Conservation (phyloP, 2,329 filamentous ascomycete genomes). For the Colletotrichum navitas region DNA sequence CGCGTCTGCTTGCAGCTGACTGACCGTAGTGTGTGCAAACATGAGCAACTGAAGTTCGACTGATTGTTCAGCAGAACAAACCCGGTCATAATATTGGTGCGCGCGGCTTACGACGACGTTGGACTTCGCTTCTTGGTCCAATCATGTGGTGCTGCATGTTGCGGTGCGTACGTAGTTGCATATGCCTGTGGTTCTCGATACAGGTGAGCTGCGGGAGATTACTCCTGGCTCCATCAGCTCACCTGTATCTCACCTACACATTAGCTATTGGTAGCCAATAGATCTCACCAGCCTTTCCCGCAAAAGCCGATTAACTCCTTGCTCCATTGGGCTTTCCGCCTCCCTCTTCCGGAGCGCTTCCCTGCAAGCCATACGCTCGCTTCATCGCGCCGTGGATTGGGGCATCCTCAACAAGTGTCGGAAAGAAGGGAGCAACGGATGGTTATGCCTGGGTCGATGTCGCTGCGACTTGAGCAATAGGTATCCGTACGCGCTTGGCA, state of each 20-base stretch:
- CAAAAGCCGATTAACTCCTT: conserved; percentile 27
- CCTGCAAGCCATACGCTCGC: conserved; percentile 36
- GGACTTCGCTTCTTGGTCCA: neutral
- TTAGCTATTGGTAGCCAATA: neutral
- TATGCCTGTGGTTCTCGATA: conserved; percentile 1
- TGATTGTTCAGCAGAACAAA: neutral
- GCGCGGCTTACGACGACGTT: conserved; percentile 23
- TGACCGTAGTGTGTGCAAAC: neutral
- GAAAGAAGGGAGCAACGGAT: conserved; percentile 6
- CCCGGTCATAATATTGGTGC: conserved; percentile 11
- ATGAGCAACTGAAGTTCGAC: neutral
- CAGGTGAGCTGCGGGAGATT: conserved; percentile 25
- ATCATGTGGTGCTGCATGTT: conserved; percentile 4
- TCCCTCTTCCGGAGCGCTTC: conserved; percentile 11
- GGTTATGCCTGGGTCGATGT: neutral
- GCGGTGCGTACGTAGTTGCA: neutral
- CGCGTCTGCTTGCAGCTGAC: neutral
- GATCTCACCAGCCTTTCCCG: conserved; percentile 1
- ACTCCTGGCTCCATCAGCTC: conserved; percentile 27
- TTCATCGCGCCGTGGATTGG: conserved; percentile 25
- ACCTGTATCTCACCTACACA: conserved; percentile 11
- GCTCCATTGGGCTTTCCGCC: neutral
- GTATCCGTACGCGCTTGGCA: conserved; percentile 16
- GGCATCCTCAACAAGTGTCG: conserved; percentile 4
- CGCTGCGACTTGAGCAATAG: neutral